These are phyloP conservation scores for Epichloe gansuensis DNA, from an alignment of 2,329 filamentous ascomycete genomes.

Conservation along the genomic window DNA sequence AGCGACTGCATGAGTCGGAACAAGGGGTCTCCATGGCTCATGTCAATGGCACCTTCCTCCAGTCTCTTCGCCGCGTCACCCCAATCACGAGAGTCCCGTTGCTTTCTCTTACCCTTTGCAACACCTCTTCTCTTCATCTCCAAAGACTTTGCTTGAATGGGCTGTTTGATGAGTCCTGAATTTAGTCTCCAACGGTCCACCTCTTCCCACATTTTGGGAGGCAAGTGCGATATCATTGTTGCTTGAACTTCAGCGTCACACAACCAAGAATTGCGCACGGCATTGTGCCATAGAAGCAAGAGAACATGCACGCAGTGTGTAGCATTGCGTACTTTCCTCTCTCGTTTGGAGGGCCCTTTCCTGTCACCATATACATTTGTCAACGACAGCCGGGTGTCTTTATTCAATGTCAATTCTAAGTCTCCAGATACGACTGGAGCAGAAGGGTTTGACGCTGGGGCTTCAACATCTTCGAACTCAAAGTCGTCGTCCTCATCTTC, in stretches of 20 bases:
- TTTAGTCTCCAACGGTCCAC: constrained; percentile 60
- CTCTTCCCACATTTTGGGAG: constrained; percentile 56
- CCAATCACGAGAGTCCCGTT: constrained; percentile 50
- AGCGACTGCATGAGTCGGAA: constrained; percentile 64
- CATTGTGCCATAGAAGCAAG: constrained; percentile 79
- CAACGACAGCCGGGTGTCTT: constrained; percentile 46
- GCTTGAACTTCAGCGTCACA: constrained; percentile 66
- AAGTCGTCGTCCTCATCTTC: constrained; percentile 26
- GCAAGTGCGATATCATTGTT: constrained; percentile 62
- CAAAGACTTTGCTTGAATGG: constrained; percentile 13
- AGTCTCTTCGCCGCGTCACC: constrained; percentile 53
- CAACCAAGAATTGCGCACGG: constrained; percentile 71
- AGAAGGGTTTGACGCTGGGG: constrained; percentile 43
- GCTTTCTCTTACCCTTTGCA: constrained; percentile 12
- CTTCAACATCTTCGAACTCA: constrained; percentile 51
- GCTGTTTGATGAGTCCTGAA: constrained; percentile 47
- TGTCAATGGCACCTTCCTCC: constrained; percentile 59
- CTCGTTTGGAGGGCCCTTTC: constrained; percentile 77
- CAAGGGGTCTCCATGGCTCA: constrained; percentile 74
- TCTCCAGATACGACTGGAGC: constrained; percentile 47
- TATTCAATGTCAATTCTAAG: constrained; percentile 59
- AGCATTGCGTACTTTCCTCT: constrained; percentile 62
- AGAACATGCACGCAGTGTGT: constrained; percentile 88
- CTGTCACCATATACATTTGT: constrained; percentile 52
- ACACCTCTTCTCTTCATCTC: constrained; percentile 16